Percentiles rank a stretch among this genome's conserved stretches.
Evolutionary conservation across 768 basidiomycete species (phyloP).

Genomic region (Hortiboletus campestris): DNA sequence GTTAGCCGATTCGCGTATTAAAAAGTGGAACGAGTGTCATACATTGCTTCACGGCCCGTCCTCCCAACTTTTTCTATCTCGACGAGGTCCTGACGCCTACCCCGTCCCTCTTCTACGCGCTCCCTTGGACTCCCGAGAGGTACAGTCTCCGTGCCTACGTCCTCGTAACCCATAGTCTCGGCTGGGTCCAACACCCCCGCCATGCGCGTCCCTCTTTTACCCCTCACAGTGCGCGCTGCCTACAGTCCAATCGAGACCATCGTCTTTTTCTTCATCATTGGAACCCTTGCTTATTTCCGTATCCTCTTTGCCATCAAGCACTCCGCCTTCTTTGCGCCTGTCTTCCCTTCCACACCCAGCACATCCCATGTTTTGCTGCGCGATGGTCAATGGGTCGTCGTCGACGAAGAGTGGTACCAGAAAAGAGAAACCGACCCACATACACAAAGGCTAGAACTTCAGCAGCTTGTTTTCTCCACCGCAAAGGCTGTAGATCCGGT

Average conservation of each 20-base stretch:
- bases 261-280: slow-evolving; percentile 83
- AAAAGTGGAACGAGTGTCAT: slow-evolving; percentile 31
- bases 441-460: slow-evolving; percentile 56
- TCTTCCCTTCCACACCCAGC: slow-evolving; percentile 45
- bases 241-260: slow-evolving; percentile 86
- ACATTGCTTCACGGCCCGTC: not conserved
- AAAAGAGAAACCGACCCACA: slow-evolving; percentile 30
- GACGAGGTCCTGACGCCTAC: too few relatives aligned
- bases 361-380: slow-evolving; percentile 56
- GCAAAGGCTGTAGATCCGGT: slow-evolving; percentile 38
- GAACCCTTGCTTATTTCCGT: slow-evolving; percentile 94
- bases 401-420: slow-evolving; percentile 54
- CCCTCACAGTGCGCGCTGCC: slow-evolving; percentile 69
- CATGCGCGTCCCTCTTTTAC: slow-evolving; percentile 63
- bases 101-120: not conserved
- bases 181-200: not conserved
- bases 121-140: not conserved
- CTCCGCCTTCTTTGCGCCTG: slow-evolving; percentile 71
- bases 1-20: slow-evolving; percentile 24
- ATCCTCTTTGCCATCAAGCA: slow-evolving; percentile 88
- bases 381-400: slow-evolving; percentile 60
- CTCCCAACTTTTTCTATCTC: not conserved
- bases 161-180: too few relatives aligned
- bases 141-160: not conserved
- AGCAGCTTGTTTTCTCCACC: slow-evolving; percentile 61